phyloP scores from a whole-genome alignment of 768 basidiomycete genomes.

The Scleroderma citrinum region DNA sequence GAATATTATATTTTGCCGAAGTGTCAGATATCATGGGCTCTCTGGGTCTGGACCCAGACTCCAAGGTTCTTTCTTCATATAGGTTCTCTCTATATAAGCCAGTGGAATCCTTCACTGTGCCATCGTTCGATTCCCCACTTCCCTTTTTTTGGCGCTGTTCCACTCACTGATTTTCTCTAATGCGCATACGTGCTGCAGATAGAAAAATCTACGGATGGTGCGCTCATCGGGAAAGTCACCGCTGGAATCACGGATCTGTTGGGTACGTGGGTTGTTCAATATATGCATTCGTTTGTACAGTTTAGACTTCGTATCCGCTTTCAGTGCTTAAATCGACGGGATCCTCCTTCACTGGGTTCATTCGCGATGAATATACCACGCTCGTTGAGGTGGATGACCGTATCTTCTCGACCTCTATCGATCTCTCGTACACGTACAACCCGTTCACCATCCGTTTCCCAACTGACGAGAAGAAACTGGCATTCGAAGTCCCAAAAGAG shows the following conservation, averaged over 20 bases:
- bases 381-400: slow-evolving; percentile 79
- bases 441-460: slow-evolving; percentile 43
- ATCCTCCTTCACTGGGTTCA: slow-evolving; percentile 76
- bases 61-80: background rate
- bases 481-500: slow-evolving; percentile 39
- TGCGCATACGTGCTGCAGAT: slow-evolving; percentile 32
- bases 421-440: slow-evolving; percentile 63
- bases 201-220: slow-evolving; percentile 58
- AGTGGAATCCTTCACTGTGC: no score
- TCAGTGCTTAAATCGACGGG: slow-evolving; percentile 87
- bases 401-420: slow-evolving; percentile 85
- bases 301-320: background rate
- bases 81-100: background rate
- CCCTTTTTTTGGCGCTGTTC: no score
- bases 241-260: slow-evolving; percentile 76
- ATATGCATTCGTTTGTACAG: background rate
- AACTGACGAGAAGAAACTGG: slow-evolving; percentile 45
- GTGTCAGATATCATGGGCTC: background rate
- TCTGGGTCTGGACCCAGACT: no score
- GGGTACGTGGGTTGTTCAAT: slow-evolving; percentile 43
- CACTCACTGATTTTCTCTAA: background rate
- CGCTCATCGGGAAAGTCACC: slow-evolving; percentile 54
- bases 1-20: background rate
- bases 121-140: no score
- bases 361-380: slow-evolving; percentile 86